phyloP scores from a whole-genome alignment of 148 eudicot species.

The Cornus suecica region DNA sequence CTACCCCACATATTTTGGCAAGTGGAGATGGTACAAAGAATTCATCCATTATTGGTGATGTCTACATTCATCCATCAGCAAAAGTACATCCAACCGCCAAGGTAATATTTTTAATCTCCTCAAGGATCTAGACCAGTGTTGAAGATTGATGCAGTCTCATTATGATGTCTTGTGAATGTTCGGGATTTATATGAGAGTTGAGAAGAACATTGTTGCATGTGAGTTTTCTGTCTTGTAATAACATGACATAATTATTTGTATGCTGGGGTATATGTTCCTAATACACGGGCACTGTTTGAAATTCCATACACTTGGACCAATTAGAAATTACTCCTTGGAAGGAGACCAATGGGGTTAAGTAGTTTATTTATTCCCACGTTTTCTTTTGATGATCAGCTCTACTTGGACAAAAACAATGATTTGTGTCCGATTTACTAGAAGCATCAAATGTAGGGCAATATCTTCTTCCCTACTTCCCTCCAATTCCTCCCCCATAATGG shows the following conservation, averaged over 20 bases:
- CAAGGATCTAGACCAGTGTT: not conserved
- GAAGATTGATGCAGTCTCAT: not conserved
- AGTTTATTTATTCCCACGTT: not conserved
- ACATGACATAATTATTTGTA: not conserved
- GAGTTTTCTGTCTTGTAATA: not conserved
- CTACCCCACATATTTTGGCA: conserved; percentile 52
- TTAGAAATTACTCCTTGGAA: not conserved
- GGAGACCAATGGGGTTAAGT: not conserved
- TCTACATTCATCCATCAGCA: conserved; percentile 64
- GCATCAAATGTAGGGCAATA: too few species aligned
- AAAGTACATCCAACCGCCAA: conserved; percentile 60
- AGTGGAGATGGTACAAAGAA: conserved; percentile 61
- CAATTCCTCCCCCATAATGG: not conserved
- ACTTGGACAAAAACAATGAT: not conserved
- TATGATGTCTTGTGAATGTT: not conserved
- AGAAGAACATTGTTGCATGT: not conserved
- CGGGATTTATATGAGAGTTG: not conserved
- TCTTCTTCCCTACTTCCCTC: too few species aligned
- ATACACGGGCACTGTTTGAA: not conserved
- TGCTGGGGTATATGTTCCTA: not conserved
- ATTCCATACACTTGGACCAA: too few species aligned
- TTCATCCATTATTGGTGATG: conserved; percentile 60
- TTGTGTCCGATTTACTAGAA: not conserved
- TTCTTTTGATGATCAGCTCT: not conserved
- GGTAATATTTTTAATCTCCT: conserved; percentile 26